Conservation (phyloP, 2,329 filamentous ascomycete species). For the Beauveria medogensis region DNA sequence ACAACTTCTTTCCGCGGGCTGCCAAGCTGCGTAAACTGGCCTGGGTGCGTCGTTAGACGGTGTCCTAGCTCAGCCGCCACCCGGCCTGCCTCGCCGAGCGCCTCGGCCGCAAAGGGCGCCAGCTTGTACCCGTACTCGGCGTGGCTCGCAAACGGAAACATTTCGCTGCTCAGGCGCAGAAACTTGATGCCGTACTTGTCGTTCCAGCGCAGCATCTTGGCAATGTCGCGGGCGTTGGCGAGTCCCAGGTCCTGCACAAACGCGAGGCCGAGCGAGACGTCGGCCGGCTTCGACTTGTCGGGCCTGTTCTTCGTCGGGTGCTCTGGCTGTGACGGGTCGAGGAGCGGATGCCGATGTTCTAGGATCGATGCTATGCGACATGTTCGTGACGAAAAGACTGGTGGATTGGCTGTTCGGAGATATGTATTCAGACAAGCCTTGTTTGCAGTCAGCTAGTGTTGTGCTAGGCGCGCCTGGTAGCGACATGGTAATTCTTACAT, state of each 20-base stretch:
- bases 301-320: conserved; percentile 82
- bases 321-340: conserved; percentile 65
- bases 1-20: conserved; percentile 75
- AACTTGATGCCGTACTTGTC: conserved; percentile 87
- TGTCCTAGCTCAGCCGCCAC: conserved; percentile 74
- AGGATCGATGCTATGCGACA: conserved; percentile 86
- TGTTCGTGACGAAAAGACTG: conserved; percentile 84
- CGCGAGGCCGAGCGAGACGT: conserved; percentile 56
- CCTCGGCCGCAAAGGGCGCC: conserved; percentile 68
- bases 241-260: conserved; percentile 73
- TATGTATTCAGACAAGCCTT: conserved; percentile 90
- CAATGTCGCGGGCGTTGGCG: conserved; percentile 73
- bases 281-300: conserved; percentile 61
- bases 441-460: conserved; percentile 11
- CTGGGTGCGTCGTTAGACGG: conserved; percentile 81
- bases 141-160: conserved; percentile 95
- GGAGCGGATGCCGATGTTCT: conserved; percentile 76
- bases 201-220: conserved; percentile 87
- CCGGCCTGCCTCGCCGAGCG: conserved; percentile 65
- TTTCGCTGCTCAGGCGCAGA: conserved; percentile 85
- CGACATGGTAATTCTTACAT: conserved; percentile 47
- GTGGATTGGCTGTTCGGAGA: conserved; percentile 68
- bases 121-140: conserved; percentile 79
- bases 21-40: conserved; percentile 86
- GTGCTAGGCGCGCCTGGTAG: not conserved